Conservation (phyloP, 139 green algal genomes). For the Pseudopediastrum boryanum region DNA sequence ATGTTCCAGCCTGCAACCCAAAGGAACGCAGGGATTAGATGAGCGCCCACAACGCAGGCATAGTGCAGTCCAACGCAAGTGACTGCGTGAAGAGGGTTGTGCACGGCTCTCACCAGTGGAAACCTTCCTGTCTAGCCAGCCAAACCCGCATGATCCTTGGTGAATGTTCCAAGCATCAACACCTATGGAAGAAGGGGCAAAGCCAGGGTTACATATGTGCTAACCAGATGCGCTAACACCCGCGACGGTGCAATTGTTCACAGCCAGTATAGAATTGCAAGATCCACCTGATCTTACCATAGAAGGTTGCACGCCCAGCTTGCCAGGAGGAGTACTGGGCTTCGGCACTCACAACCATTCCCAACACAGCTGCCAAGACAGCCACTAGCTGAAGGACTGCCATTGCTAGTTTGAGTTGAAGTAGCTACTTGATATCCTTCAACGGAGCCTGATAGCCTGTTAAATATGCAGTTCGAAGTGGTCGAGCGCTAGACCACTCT, state of each 20-base stretch:
- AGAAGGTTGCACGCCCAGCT: conserved; percentile 21
- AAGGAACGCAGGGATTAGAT: not conserved
- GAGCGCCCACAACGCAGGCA: not conserved
- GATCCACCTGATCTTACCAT: not conserved
- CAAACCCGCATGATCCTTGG: conserved; percentile 25
- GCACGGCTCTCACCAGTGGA: conserved; percentile 19
- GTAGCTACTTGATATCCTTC: too few species aligned
- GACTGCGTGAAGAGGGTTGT: not conserved
- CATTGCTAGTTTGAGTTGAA: too few species aligned
- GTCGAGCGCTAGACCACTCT: too few species aligned
- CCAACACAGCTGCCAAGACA: too few species aligned
- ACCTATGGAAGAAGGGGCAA: not conserved
- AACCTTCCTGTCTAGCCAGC: conserved; percentile 25
- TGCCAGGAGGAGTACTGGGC: too few species aligned
- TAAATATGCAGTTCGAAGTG: too few species aligned
- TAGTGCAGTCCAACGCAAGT: not conserved
- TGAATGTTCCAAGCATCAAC: conserved; percentile 24
- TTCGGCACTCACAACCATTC: too few species aligned
- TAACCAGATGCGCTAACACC: too few species aligned
- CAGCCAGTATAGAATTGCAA: not conserved
- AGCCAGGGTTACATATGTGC: too few species aligned
- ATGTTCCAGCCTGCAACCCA: conserved; percentile 37
- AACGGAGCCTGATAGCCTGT: too few species aligned
- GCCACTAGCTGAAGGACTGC: too few species aligned
- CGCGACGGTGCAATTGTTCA: not conserved